Conservation (phyloP, 768 basidiomycete genomes). For the Tephrocybe sp. region DNA sequence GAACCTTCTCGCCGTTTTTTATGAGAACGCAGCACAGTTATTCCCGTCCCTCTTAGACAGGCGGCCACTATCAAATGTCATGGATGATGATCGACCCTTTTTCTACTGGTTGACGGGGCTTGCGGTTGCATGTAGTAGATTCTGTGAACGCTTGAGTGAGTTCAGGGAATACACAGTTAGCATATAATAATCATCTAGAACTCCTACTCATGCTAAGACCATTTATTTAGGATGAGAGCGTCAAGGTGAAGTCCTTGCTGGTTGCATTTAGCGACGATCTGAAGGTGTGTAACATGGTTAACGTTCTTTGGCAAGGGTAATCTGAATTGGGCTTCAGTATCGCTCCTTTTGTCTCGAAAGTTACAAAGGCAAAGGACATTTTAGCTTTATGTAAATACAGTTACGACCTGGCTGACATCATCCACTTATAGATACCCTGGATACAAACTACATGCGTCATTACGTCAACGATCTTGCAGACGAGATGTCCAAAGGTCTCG, state of each 20-base stretch:
- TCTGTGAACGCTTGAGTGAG: constrained; percentile 15
- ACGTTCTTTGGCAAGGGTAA: neutral
- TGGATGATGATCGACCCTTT: neutral
- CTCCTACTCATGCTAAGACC: neutral
- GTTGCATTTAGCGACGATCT: constrained; percentile 9
- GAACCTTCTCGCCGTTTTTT: constrained; percentile 9
- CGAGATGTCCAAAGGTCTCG: constrained; percentile 12
- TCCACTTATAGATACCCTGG: neutral
- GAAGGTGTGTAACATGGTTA: constrained; percentile 1
- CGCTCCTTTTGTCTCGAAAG: constrained; percentile 10
- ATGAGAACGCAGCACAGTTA: constrained; percentile 10
- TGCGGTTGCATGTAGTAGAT: constrained; percentile 9
- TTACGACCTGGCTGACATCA: no score
- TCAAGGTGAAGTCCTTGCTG: constrained; percentile 13
- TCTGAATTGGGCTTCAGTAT: constrained; percentile 4
- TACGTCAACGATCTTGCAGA: constrained; percentile 16
- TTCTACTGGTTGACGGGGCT: constrained; percentile 7
- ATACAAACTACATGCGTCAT: constrained; percentile 6
- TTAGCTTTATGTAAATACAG: neutral
- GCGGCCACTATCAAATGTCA: neutral
- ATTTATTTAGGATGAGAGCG: constrained; percentile 11
- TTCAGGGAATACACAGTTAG: constrained; percentile 20
- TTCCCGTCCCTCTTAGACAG: neutral
- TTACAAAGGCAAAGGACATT: constrained; percentile 8
- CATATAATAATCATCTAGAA: neutral